Percentiles rank a stretch among this genome's conserved stretches.
phyloP scores from a whole-genome alignment of 768 basidiomycete genomes.

The Dendrothele bispora region DNA sequence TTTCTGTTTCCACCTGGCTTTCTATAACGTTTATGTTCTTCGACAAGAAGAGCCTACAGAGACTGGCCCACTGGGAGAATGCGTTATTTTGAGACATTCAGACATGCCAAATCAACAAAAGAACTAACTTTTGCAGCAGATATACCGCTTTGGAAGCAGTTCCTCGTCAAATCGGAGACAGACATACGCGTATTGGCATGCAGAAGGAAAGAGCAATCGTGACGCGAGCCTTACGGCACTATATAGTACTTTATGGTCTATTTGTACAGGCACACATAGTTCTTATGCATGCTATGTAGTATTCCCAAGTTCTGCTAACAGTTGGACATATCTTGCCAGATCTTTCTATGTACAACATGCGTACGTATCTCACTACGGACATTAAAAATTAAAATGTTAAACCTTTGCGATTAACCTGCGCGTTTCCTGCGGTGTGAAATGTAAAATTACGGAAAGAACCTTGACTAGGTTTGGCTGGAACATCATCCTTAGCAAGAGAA shows the following conservation, averaged over 20 bases:
- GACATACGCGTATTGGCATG: no score
- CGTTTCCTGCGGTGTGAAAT: constrained; percentile 94
- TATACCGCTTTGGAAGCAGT: constrained; percentile 72
- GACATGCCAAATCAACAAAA: background rate
- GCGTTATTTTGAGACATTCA: no score
- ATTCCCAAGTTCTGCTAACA: no score
- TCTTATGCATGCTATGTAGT: no score
- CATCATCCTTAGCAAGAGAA: constrained; percentile 2
- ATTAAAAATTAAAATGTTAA: no score
- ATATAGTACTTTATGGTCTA: no score
- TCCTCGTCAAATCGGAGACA: constrained; percentile 65
- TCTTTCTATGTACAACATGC: no score
- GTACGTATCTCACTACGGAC: no score
- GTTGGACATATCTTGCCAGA: no score
- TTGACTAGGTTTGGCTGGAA: constrained; percentile 82
- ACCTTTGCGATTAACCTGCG: constrained; percentile 88
- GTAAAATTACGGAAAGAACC: constrained; percentile 89
- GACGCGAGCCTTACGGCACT: no score
- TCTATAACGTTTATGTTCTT: constrained; percentile 44
- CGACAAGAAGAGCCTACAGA: constrained; percentile 62
- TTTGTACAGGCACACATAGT: no score
- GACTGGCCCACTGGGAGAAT: constrained; percentile 57
- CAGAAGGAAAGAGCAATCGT: no score
- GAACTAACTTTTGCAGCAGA: constrained; percentile 58
- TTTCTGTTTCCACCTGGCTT: constrained; percentile 45